phyloP scores from a whole-genome alignment of 148 eudicot genomes.

The Cornus suecica region DNA sequence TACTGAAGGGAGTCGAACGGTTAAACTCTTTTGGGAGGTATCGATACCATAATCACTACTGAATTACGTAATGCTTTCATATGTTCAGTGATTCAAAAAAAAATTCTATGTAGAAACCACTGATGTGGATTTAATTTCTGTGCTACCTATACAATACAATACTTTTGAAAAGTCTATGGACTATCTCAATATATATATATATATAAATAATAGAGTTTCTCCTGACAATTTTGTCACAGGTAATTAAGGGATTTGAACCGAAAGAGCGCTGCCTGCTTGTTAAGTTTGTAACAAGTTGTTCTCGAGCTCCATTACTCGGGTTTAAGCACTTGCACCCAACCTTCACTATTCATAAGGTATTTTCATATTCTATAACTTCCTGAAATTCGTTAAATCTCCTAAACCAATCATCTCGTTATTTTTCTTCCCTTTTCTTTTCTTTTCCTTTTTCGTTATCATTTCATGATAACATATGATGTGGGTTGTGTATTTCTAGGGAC shows the following conservation, averaged over 20 bases:
- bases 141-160: neutral
- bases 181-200: no score
- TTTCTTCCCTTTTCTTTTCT: neutral
- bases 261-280: conserved; percentile 83
- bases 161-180: neutral
- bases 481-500: neutral
- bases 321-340: conserved; percentile 91
- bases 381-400: neutral
- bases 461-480: neutral
- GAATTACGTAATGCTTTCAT: neutral
- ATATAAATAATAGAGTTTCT: conserved; percentile 1
- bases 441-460: neutral
- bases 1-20: conserved; percentile 78
- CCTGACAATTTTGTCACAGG: conserved; percentile 39
- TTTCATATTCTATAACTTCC: neutral
- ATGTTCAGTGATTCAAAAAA: neutral
- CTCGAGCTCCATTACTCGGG: conserved; percentile 93
- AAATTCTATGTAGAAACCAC: neutral
- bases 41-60: neutral
- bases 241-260: conserved; percentile 72
- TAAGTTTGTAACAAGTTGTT: conserved; percentile 96
- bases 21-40: conserved; percentile 99
- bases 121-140: neutral
- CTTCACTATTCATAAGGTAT: conserved; percentile 96
- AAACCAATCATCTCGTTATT: neutral